Base-by-base conservation (phyloP, 202 grass and related monocot species). In the Carex sylvatica region DNA sequence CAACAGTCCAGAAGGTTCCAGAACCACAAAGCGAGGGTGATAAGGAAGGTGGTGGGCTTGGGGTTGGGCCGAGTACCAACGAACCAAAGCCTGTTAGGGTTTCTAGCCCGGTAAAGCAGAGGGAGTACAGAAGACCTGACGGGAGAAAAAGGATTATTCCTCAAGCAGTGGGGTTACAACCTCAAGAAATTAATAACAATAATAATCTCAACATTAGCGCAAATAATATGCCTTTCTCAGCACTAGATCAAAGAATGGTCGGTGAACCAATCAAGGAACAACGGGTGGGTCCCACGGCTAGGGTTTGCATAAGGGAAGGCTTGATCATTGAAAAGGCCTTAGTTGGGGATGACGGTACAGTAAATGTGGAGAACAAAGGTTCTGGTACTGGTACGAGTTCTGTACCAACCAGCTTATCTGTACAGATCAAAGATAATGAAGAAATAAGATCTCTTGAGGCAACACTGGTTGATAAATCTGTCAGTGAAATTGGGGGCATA, bases 111-210 rank as follows among this genome's bases (percentile, higher is more conserved):
- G 91, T 95, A 53, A 98, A 93, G 85, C 96, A 98, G 80, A 98
- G 93, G 79, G 96, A 95, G 80, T 98, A 98, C 28, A 83, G 91
- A 15, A 91, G 96, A 61, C 91, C 96, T 83, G 96, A 98, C 87
- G 96, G 96, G 12, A 91, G 96, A 65, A 95, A 95, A 91, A 90
- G 96, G 88, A 98, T 98, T 87, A 98, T 98, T 80, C 96, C 96
- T 22, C 91, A 98, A 92, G 96, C 96, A 52, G 90, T 98, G 14
- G 96, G 96, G 64, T 88, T 95, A 88, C 89, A 92, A 46, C 84
- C 84, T 74, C 91, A 95, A 82, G 95, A 97, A 86, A 22, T 30
- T 82, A 82, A 69, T 55, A 82, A 12, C 47, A 82, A 35, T 68
- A 52, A 47, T 66, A 67, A 51, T 82, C 61, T 66, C 23, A 69